Evolutionary conservation across 1,139 yeast species (phyloP).

Genomic region (Yamadazyma songkhlaensis): DNA sequence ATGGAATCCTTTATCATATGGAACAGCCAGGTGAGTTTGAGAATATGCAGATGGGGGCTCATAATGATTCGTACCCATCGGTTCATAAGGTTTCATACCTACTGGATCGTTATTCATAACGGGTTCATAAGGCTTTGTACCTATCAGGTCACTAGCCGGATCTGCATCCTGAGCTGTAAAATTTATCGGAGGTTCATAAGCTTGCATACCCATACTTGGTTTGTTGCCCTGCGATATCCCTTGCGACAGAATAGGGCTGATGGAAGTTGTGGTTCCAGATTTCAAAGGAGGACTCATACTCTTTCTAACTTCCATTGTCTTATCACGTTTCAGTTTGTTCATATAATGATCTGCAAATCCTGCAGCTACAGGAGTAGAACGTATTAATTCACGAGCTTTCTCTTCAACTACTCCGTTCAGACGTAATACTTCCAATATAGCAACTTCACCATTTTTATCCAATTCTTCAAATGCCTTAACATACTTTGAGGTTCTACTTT

Average conservation of each 20-base stretch:
- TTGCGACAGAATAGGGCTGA: neutral
- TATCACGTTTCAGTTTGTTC: too few species aligned
- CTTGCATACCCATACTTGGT: conserved; percentile 1
- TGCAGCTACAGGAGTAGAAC: conserved; percentile 27
- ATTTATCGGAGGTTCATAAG: conserved; percentile 4
- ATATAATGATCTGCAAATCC: conserved; percentile 23
- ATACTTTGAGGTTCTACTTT: conserved; percentile 46
- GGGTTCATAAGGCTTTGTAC: neutral
- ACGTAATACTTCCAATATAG: conserved; percentile 25
- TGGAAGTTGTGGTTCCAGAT: neutral
- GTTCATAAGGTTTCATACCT: conserved; percentile 4
- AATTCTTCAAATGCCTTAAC: conserved; percentile 39
- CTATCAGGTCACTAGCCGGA: neutral
- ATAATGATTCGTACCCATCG: too few species aligned
- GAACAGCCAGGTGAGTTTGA: conserved; percentile 1
- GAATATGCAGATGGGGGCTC: too few species aligned
- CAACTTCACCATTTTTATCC: conserved; percentile 38
- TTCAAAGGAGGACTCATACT: conserved; percentile 1
- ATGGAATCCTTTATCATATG: conserved; percentile 36
- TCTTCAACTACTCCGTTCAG: conserved; percentile 22
- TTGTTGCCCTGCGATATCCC: neutral
- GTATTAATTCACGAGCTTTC: conserved; percentile 20
- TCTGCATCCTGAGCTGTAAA: neutral
- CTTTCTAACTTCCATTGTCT: too few species aligned
- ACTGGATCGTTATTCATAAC: neutral